Conservation (phyloP, 192 early-diverging fungal genomes). For the Lunasporangiospora selenospora region DNA sequence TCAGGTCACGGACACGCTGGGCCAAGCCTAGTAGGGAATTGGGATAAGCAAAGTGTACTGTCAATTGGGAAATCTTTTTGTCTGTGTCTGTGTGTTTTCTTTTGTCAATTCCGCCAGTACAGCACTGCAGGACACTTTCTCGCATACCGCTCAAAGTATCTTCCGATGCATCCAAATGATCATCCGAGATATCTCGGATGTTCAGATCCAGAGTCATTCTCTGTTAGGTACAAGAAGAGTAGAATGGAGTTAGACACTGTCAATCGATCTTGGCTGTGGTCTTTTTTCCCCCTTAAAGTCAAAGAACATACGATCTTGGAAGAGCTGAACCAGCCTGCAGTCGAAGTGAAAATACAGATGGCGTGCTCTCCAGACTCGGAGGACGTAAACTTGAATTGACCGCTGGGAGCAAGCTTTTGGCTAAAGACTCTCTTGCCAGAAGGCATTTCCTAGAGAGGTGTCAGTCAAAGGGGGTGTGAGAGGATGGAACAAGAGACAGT, state of each 20-base stretch:
- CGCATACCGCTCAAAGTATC: constrained; percentile 45
- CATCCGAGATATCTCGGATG: constrained; percentile 49
- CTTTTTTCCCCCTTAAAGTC: too few relatives aligned
- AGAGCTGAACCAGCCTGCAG: constrained; percentile 73
- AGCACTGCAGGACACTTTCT: background rate
- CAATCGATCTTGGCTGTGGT: too few relatives aligned
- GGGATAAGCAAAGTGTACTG: background rate
- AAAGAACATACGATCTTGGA: constrained; percentile 61
- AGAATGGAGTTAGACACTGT: too few relatives aligned
- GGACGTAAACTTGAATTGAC: constrained; percentile 93
- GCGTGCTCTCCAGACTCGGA: constrained; percentile 87
- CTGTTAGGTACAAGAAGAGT: too few relatives aligned
- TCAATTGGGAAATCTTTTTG: background rate
- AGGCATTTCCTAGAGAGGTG: constrained; percentile 51
- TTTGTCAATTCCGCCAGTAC: background rate
- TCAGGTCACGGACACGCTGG: constrained; percentile 76
- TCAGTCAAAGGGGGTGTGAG: constrained; percentile 1
- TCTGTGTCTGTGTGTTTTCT: background rate
- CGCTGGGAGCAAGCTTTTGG: constrained; percentile 72
- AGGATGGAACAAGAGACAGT: background rate
- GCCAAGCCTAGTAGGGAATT: constrained; percentile 66
- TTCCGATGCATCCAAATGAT: constrained; percentile 29
- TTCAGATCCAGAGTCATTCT: constrained; percentile 56
- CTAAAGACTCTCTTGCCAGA: constrained; percentile 64
- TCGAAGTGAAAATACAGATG: constrained; percentile 81